Conservation (phyloP, 129 eudicot genomes). For the Dittrichia graveolens region DNA sequence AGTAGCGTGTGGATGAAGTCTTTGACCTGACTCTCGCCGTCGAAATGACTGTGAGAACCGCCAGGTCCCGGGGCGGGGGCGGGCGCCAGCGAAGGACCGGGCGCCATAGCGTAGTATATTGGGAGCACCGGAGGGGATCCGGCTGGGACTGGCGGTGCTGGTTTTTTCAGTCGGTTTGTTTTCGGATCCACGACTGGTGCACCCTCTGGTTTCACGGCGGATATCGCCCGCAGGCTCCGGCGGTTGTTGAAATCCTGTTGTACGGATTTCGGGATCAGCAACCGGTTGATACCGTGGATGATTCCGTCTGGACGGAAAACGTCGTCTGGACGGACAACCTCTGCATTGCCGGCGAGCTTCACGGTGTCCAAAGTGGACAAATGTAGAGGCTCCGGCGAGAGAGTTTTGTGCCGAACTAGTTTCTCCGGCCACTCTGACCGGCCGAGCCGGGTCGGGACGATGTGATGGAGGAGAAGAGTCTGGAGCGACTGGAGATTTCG, state of each 20-base stretch:
- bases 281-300: conserved; percentile 47
- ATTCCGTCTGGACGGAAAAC: conserved; percentile 57
- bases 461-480: conserved; percentile 67
- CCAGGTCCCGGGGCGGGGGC: conserved; percentile 99
- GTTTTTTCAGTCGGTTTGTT: conserved; percentile 53
- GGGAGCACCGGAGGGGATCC: conserved; percentile 82
- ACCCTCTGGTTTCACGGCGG: conserved; percentile 53
- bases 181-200: conserved; percentile 61
- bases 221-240: conserved; percentile 49
- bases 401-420: conserved; percentile 39
- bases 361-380: conserved; percentile 11
- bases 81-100: conserved; percentile 87
- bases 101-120: conserved; percentile 75
- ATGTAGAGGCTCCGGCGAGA: conserved; percentile 37
- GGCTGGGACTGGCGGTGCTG: conserved; percentile 47
- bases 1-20: conserved; percentile 82
- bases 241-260: conserved; percentile 54
- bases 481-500: conserved; percentile 73
- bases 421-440: conserved; percentile 51
- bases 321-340: conserved; percentile 50
- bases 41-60: conserved; percentile 77
- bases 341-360: conserved; percentile 49
- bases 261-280: conserved; percentile 48
- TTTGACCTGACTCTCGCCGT: conserved; percentile 88
- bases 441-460: conserved; percentile 64